Percentiles rank a stretch among this genome's conserved stretches.
Conservation (phyloP, 768 basidiomycete species). For the Kondoa malvinella region DNA sequence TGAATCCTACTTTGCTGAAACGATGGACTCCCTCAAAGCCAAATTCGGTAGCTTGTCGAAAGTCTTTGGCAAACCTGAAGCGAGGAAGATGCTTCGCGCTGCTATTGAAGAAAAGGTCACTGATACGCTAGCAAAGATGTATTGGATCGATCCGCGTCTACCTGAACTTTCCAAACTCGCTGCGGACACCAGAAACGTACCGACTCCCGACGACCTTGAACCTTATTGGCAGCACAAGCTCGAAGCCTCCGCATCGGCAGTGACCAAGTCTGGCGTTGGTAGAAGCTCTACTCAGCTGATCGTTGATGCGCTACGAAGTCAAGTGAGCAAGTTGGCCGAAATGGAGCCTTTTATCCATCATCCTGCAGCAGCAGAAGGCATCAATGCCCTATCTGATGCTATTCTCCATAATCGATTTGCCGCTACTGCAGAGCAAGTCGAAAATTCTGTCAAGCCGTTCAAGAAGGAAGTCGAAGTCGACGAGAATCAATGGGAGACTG, state of each 20-base stretch:
- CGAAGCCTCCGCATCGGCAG: slow-evolving; percentile 73
- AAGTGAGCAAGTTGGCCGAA: slow-evolving; percentile 74
- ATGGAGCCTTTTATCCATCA: slow-evolving; percentile 87
- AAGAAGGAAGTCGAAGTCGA: slow-evolving; percentile 98
- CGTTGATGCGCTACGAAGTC: slow-evolving; percentile 35
- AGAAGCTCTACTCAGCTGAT: slow-evolving; percentile 85
- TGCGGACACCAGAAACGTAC: slow-evolving; percentile 22
- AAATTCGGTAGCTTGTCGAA: slow-evolving; percentile 70
- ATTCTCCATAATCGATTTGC: slow-evolving; percentile 86
- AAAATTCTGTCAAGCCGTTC: slow-evolving; percentile 98
- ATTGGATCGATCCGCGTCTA: slow-evolving; percentile 87
- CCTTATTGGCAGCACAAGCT: slow-evolving; percentile 93
- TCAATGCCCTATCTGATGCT: slow-evolving; percentile 78
- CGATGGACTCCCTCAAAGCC: slow-evolving; percentile 72
- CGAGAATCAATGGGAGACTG: slow-evolving; percentile 74
- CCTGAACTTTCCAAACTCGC: slow-evolving; percentile 49
- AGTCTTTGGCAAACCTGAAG: slow-evolving; percentile 73
- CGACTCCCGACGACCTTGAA: slow-evolving; percentile 49
- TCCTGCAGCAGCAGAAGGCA: slow-evolving; percentile 68
- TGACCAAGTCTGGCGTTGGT: slow-evolving; percentile 92
- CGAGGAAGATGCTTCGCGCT: slow-evolving; percentile 69
- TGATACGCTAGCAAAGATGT: slow-evolving; percentile 90
- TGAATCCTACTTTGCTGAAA: slow-evolving; percentile 95
- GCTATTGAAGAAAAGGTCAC: slow-evolving; percentile 94
- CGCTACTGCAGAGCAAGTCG: slow-evolving; percentile 92